phyloP scores from a whole-genome alignment of 768 basidiomycete genomes.

The Tubosaeta brunneosetosa region DNA sequence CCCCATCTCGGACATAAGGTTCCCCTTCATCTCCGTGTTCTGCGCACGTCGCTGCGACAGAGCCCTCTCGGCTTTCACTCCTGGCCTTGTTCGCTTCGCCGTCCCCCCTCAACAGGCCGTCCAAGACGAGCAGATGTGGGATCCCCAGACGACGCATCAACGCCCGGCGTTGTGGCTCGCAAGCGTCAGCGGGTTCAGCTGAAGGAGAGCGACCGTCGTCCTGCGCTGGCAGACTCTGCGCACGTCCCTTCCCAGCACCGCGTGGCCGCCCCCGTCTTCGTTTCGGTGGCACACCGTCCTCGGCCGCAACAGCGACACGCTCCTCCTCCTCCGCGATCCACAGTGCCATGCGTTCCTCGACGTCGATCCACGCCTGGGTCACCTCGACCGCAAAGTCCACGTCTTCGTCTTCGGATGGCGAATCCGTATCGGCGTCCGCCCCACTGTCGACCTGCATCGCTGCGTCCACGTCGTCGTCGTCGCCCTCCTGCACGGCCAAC shows the following conservation, averaged over 20 bases:
- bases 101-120: conserved; percentile 31
- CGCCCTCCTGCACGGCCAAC: conserved; percentile 14
- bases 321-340: conserved; percentile 16
- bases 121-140: conserved; percentile 31
- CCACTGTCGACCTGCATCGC: background rate
- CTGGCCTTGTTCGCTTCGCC: conserved; percentile 18
- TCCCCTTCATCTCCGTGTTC: conserved; percentile 5
- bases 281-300: background rate
- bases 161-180: conserved; percentile 18
- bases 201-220: background rate
- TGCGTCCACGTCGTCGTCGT: conserved; percentile 4
- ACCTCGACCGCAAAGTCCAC: conserved; percentile 32
- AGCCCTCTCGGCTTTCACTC: conserved; percentile 11
- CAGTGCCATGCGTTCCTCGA: conserved; percentile 32
- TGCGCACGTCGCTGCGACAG: background rate
- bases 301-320: background rate
- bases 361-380: conserved; percentile 32
- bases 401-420: background rate
- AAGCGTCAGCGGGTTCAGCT: background rate
- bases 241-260: background rate
- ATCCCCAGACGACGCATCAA: conserved; percentile 27
- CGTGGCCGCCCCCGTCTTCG: conserved; percentile 12
- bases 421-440: background rate
- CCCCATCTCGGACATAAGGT: background rate
- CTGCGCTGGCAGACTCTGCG: background rate